A percentile compares a stretch with the other conserved stretches of the same genome.
Evolutionary conservation across 306 rosid species (phyloP).

Genomic region (Cicer arietinum): DNA sequence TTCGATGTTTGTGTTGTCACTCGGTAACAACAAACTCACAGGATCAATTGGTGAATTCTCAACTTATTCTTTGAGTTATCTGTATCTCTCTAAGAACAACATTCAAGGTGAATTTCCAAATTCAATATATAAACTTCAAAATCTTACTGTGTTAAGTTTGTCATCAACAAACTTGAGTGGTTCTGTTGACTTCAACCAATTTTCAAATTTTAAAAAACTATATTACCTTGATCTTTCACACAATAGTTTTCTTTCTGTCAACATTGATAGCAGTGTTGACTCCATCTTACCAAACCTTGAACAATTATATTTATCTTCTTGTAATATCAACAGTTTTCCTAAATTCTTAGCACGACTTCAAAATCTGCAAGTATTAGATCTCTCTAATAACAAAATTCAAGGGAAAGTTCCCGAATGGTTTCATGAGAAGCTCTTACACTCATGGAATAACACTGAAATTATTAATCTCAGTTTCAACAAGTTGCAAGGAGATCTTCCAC

Average conservation of each 20-base stretch:
- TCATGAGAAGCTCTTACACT: background rate
- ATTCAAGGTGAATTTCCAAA: conserved; percentile 38
- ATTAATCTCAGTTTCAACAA: conserved; percentile 44
- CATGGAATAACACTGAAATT: fast-evolving
- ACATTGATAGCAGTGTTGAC: background rate
- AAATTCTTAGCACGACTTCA: conserved; percentile 9
- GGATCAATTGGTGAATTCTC: conserved; percentile 9
- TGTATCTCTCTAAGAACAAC: conserved; percentile 2
- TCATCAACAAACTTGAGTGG: conserved; percentile 35
- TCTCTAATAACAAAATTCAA: conserved; percentile 39
- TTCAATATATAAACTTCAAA: conserved; percentile 23
- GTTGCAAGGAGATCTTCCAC: conserved; percentile 42
- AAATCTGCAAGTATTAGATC: background rate
- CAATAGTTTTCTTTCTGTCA: background rate
- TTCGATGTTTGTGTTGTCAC: fast-evolving
- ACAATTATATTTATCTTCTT: background rate
- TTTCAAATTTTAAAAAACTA: background rate
- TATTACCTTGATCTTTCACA: fast-evolving
- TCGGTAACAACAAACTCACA: background rate
- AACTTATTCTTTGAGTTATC: background rate
- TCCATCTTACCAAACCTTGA: background rate
- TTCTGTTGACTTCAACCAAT: background rate
- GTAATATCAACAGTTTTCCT: conserved; percentile 38
- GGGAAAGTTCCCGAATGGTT: conserved; percentile 46
- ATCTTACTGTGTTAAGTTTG: background rate